Evolutionary conservation across 805 yeast genomes (phyloP).

Genomic region (Brettanomyces custersianus): DNA sequence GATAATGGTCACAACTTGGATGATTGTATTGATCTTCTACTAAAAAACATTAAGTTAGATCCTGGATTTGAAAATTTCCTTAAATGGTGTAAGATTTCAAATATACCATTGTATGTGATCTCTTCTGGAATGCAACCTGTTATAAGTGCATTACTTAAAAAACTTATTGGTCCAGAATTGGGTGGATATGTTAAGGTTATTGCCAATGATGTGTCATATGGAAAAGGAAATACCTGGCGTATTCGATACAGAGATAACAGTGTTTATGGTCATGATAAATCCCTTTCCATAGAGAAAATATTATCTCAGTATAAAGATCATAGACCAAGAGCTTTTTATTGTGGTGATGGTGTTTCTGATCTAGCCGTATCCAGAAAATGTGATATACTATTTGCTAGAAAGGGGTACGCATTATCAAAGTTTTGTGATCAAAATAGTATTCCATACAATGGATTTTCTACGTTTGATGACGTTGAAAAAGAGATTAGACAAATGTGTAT

Average conservation of each 20-base stretch:
- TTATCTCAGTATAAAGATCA: slow-evolving; percentile 18
- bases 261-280: slow-evolving; percentile 91
- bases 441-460: slow-evolving; percentile 76
- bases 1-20: slow-evolving; percentile 37
- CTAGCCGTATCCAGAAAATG: slow-evolving; percentile 93
- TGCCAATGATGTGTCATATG: slow-evolving; percentile 49
- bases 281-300: slow-evolving; percentile 52
- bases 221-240: slow-evolving; percentile 58
- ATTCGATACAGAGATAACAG: slow-evolving; percentile 81
- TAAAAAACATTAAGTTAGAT: slow-evolving; percentile 65
- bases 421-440: slow-evolving; percentile 75
- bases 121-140: slow-evolving; percentile 93
- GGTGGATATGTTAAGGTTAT: slow-evolving; percentile 66
- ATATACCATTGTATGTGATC: slow-evolving; percentile 79
- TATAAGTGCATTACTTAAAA: slow-evolving; percentile 65
- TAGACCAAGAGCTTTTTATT: slow-evolving; percentile 72
- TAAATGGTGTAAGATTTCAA: slow-evolving; percentile 62
- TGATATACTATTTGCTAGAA: slow-evolving; percentile 85
- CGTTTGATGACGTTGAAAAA: slow-evolving; percentile 62
- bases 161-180: slow-evolving; percentile 71
- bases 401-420: slow-evolving; percentile 81
- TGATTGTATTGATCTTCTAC: slow-evolving; percentile 66
- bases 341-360: slow-evolving; percentile 98
- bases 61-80: slow-evolving; percentile 84
- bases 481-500: too few species aligned